Conservation (phyloP, 257 asterid genomes). For the Jasminum sambac region DNA sequence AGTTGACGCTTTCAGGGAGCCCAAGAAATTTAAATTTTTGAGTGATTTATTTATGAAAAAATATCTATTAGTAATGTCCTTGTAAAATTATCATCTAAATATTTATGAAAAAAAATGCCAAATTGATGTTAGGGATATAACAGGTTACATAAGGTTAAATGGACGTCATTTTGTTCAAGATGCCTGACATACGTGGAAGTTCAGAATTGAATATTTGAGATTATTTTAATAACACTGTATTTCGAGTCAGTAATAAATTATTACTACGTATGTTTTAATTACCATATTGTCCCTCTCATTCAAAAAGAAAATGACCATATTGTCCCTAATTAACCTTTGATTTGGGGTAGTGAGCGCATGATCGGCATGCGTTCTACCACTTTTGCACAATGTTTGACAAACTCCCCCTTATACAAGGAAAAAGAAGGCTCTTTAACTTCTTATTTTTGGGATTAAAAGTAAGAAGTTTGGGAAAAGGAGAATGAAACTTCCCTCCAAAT, state of each 20-base stretch:
- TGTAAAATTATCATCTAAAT: no score
- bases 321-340: neutral
- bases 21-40: no score
- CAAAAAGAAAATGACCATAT: neutral
- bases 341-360: neutral
- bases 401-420: neutral
- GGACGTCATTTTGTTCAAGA: no score
- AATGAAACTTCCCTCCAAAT: neutral
- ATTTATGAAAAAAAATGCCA: no score
- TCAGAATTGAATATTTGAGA: conserved; percentile 1
- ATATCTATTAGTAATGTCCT: no score
- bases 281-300: neutral
- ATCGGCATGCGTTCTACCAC: neutral
- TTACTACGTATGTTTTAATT: no score
- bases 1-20: conserved; percentile 25
- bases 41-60: no score
- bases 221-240: no score
- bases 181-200: no score
- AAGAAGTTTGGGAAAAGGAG: neutral
- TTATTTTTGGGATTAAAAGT: neutral
- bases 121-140: no score
- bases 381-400: neutral
- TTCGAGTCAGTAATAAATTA: no score
- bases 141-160: no score
- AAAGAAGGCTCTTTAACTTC: neutral